Conservation (phyloP, 2,329 filamentous ascomycete genomes). For the Cryoendolithus antarcticus region DNA sequence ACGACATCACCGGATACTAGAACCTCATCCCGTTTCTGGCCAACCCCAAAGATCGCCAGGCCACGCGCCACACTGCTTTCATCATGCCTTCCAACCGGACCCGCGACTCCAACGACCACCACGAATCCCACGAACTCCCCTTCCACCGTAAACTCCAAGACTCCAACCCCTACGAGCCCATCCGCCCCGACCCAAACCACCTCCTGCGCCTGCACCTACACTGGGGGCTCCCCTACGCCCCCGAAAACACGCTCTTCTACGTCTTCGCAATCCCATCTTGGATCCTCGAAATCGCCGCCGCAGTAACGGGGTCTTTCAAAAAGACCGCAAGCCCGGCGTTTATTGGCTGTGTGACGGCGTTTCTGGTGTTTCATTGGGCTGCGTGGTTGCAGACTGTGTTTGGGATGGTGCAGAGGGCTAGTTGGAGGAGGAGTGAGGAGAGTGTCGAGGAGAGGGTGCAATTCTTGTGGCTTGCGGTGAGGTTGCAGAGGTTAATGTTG, state of each 20-base stretch:
- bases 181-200: slow-evolving; percentile 6
- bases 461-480: slow-evolving; percentile 20
- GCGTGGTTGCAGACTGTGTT: slow-evolving; percentile 23
- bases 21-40: too few relatives aligned
- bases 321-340: slow-evolving; percentile 13
- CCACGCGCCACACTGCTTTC: background rate
- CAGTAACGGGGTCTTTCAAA: slow-evolving; percentile 12
- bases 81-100: background rate
- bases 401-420: slow-evolving; percentile 21
- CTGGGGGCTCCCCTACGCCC: slow-evolving; percentile 16
- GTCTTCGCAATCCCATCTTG: slow-evolving; percentile 16
- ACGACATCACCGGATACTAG: too few relatives aligned
- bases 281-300: slow-evolving; percentile 17
- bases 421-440: slow-evolving; percentile 22
- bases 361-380: slow-evolving; percentile 20
- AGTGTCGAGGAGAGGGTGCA: slow-evolving; percentile 20
- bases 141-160: slow-evolving; percentile 2
- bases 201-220: slow-evolving; percentile 12
- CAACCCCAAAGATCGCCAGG: too few relatives aligned
- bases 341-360: slow-evolving; percentile 13
- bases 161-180: slow-evolving; percentile 1
- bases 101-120: background rate
- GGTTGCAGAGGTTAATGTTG: slow-evolving; percentile 20
- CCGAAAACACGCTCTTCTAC: slow-evolving; percentile 20
- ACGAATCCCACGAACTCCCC: slow-evolving; percentile 2